Conservation (phyloP, 805 yeast species). For the Brettanomyces naardenensis region DNA sequence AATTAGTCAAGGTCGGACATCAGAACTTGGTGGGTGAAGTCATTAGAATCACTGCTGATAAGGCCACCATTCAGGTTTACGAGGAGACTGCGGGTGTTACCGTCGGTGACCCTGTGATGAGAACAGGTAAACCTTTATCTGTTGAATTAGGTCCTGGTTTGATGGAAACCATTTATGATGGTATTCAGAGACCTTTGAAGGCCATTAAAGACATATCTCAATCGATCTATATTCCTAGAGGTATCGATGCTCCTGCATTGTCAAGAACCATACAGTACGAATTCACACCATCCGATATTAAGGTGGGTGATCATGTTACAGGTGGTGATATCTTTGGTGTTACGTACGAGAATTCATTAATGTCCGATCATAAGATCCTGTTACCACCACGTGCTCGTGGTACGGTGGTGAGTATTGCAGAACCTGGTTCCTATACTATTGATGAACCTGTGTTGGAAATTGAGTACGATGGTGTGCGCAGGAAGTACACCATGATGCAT, state of each 20-base stretch:
- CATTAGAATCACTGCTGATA: slow-evolving; percentile 91
- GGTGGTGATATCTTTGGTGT: slow-evolving; percentile 98
- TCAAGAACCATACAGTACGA: slow-evolving; percentile 76
- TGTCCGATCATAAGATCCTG: slow-evolving; percentile 87
- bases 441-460: slow-evolving; percentile 88
- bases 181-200: slow-evolving; percentile 97
- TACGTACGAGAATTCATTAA: slow-evolving; percentile 86
- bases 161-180: slow-evolving; percentile 98
- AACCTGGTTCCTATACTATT: slow-evolving; percentile 83
- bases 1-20: slow-evolving; percentile 96
- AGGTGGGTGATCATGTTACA: slow-evolving; percentile 93
- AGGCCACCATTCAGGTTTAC: slow-evolving; percentile 97
- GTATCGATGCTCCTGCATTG: slow-evolving; percentile 95
- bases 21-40: slow-evolving; percentile 97
- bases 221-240: slow-evolving; percentile 97
- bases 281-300: slow-evolving; percentile 69
- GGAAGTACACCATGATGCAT: slow-evolving; percentile 87
- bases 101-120: slow-evolving; percentile 96
- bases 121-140: slow-evolving; percentile 98
- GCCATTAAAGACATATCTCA: slow-evolving; percentile 82
- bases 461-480: slow-evolving; percentile 84
- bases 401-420: slow-evolving; percentile 84
- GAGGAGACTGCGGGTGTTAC: slow-evolving; percentile 99
- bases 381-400: slow-evolving; percentile 99
- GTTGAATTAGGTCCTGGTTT: slow-evolving; percentile 99